These are phyloP conservation scores for Ceratopteris richardii DNA, from an alignment of 75 land plant genomes.

Conservation along the genomic window DNA sequence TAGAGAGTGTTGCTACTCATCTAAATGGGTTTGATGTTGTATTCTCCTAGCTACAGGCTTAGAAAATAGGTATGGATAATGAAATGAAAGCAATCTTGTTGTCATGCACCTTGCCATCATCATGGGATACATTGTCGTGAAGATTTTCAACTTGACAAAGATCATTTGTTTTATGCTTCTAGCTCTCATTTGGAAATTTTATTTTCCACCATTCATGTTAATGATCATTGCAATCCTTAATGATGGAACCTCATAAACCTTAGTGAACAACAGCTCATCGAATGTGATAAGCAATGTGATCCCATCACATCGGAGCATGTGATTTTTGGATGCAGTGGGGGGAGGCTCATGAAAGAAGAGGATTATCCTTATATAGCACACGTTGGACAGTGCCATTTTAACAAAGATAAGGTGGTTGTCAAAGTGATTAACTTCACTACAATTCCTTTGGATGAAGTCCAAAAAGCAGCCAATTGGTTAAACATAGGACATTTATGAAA, in stretches of 20 bases:
- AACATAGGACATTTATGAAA: conserved; percentile 43
- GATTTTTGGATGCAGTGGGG: conserved; percentile 37
- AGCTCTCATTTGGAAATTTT: too few relatives aligned
- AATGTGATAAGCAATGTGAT: conserved; percentile 31
- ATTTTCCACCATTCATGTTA: too few relatives aligned
- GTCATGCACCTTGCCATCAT: too few relatives aligned
- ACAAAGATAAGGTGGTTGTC: conserved; percentile 20
- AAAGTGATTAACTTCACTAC: conserved; percentile 25
- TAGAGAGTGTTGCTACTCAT: too few relatives aligned
- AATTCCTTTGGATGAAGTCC: conserved; percentile 35
- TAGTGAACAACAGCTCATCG: conserved; percentile 22
- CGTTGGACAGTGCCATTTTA: conserved; percentile 29
- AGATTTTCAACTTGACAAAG: too few relatives aligned
- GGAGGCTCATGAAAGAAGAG: conserved; percentile 28
- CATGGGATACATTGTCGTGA: too few relatives aligned
- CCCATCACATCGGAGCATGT: conserved; percentile 18
- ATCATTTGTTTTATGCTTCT: too few relatives aligned
- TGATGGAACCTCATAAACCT: conserved; percentile 33
- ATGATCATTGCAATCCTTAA: too few relatives aligned
- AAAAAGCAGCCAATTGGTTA: conserved; percentile 39
- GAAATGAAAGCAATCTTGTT: too few relatives aligned
- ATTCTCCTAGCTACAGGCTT: too few relatives aligned
- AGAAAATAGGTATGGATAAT: too few relatives aligned
- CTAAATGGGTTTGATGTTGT: too few relatives aligned
- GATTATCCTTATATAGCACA: conserved; percentile 36